Conservation (phyloP, 148 eudicot species). For the Vaccinium darrowii region DNA sequence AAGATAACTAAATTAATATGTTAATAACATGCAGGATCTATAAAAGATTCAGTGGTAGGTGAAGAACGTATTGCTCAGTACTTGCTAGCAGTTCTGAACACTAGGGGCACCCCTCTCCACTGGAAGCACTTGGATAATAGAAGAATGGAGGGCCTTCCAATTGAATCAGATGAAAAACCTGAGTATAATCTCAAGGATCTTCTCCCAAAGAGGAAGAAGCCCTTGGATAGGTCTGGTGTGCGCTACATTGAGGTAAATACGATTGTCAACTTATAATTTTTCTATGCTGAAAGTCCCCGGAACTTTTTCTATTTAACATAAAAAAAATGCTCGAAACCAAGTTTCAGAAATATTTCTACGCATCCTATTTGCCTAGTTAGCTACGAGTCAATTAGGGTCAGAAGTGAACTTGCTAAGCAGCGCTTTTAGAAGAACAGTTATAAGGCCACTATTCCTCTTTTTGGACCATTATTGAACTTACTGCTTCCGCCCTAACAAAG, state of each 20-base stretch:
- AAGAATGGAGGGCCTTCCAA: constrained; percentile 31
- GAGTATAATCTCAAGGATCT: constrained; percentile 62
- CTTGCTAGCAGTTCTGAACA: constrained; percentile 76
- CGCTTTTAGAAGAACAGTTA: too few species aligned
- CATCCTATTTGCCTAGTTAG: background rate
- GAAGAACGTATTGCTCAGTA: constrained; percentile 95
- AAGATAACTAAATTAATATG: background rate
- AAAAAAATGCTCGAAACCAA: background rate
- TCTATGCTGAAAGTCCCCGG: background rate
- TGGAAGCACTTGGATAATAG: constrained; percentile 52
- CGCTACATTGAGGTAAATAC: constrained; percentile 68
- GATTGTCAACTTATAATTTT: background rate
- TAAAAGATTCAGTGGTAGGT: constrained; percentile 95
- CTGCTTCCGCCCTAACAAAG: too few species aligned
- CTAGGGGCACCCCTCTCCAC: constrained; percentile 82
- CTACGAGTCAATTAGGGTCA: background rate
- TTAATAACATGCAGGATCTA: constrained; percentile 58
- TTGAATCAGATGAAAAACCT: constrained; percentile 33
- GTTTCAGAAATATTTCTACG: background rate
- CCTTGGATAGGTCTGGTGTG: constrained; percentile 54
- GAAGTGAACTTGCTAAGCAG: too few species aligned
- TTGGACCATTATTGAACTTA: too few species aligned
- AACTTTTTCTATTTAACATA: background rate
- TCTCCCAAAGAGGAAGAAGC: constrained; percentile 59
- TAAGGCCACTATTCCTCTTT: too few species aligned